Evolutionary conservation across 2,329 filamentous ascomycete genomes (phyloP), one percentile per base, ranked within the genome.

Genomic region (Aspergillus novofumigatus): DNA sequence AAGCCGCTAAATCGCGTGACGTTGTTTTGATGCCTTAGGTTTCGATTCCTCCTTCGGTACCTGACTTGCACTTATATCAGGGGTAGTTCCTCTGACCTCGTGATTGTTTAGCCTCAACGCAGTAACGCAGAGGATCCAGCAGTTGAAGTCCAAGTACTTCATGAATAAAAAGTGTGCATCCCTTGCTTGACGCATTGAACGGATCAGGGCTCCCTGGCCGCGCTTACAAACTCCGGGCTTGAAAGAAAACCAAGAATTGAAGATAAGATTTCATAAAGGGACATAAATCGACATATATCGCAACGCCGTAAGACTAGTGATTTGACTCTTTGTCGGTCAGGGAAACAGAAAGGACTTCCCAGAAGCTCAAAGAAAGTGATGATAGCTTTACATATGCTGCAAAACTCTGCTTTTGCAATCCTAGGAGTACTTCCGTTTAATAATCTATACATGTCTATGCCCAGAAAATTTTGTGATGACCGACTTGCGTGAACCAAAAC

Each of bases 1-100:
- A 72, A 69, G 64, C 71, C 72, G 71, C 71, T 64, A 67, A 64
- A 60, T 69, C 65, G 60, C 65, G 66, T 68, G 67, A 69, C 65
- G 65, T 68, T 67, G 67, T 42, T 21, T 54, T 23, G 54, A 55
- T 59, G 58, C 62, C 59, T 63, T 57, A 54, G 60, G 57, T 54
- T 42, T 45, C 48, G 29, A 28, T 48, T 55, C 42, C 54, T 8
- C 11, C 26, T 11, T 11, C 51, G 26, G 29, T 41, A 38, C 32
- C 32, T 38, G 32, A 17, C 32, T 5, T 17, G 32, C 7, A 17
- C 32, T 7, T 38, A n/a, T 3, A 38, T 17, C 32, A n/a, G 32
- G 32, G 32, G 32, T 32, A 14, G 29, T 5, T 35, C 2, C 14
- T 35, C 14, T 35, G 4, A 17, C 6, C 32, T 35, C 14, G 32